A percentile compares a stretch with the other conserved stretches of the same genome.
Evolutionary conservation across 2,329 filamentous ascomycete genomes (phyloP).

Genomic region (Pseudogymnoascus sp.): DNA sequence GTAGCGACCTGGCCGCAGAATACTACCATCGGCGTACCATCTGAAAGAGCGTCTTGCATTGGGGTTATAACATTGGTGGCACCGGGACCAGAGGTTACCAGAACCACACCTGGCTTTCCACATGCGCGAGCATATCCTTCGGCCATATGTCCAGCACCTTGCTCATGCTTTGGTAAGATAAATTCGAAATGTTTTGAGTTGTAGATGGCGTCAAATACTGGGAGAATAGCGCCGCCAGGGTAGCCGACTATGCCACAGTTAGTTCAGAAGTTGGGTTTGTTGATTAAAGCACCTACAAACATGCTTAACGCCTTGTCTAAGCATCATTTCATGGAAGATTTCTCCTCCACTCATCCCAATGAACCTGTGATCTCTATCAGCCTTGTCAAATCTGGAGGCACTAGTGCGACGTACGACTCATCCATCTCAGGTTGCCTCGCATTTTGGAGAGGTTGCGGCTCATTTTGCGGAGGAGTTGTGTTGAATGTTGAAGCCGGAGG

Average conservation of each 20-base stretch:
- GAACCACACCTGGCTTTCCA: slow-evolving; percentile 87
- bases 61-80: slow-evolving; percentile 95
- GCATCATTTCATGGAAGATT: slow-evolving; percentile 99
- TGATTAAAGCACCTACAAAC: slow-evolving; percentile 57
- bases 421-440: slow-evolving; percentile 58
- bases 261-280: not conserved
- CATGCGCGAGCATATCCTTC: slow-evolving; percentile 92
- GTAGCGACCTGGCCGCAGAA: slow-evolving; percentile 92
- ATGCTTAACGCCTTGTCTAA: slow-evolving; percentile 83
- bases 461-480: slow-evolving; percentile 43
- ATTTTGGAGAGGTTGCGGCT: slow-evolving; percentile 59
- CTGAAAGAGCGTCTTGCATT: slow-evolving; percentile 90
- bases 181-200: slow-evolving; percentile 97
- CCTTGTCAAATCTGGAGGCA: slow-evolving; percentile 10
- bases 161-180: slow-evolving; percentile 89
- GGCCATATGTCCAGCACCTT: slow-evolving; percentile 97
- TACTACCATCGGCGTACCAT: slow-evolving; percentile 92
- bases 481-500: slow-evolving; percentile 58
- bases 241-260: slow-evolving; percentile 59
- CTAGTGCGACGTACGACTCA: slow-evolving; percentile 54
- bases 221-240: slow-evolving; percentile 90
- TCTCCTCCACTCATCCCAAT: slow-evolving; percentile 92
- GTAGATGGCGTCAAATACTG: slow-evolving; percentile 97
- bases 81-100: slow-evolving; percentile 93
- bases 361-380: slow-evolving; percentile 47